Conservation (phyloP, 768 basidiomycete genomes). For the Suillus placidus region DNA sequence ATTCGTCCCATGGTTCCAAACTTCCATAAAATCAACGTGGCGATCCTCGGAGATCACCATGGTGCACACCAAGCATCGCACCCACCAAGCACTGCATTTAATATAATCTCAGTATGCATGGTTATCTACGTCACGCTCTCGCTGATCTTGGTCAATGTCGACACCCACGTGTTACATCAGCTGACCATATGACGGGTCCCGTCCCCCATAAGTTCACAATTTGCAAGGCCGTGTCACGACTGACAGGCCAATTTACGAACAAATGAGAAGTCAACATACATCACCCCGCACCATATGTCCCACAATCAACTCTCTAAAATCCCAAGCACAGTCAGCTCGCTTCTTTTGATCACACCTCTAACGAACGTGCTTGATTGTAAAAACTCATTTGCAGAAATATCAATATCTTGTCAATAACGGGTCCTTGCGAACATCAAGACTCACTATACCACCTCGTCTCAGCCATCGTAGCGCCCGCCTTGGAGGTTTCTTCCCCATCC, state of each 20-base stretch:
- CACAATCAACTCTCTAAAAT: no score
- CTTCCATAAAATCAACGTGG: not conserved
- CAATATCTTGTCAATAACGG: not conserved
- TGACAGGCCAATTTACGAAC: not conserved
- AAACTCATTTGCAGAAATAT: not conserved
- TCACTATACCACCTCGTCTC: not conserved
- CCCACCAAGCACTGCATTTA: not conserved
- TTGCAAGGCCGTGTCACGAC: not conserved
- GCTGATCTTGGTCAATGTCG: not conserved
- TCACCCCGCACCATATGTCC: not conserved
- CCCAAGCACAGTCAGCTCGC: not conserved
- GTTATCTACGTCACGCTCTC: not conserved
- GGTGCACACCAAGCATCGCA: not conserved
- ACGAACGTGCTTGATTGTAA: not conserved
- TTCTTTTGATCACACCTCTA: not conserved
- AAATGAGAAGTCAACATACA: not conserved
- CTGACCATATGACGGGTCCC: not conserved
- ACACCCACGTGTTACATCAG: not conserved
- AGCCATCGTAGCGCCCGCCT: not conserved
- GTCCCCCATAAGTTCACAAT: not conserved
- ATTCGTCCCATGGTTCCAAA: not conserved
- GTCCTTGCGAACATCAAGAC: not conserved
- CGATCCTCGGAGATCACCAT: not conserved
- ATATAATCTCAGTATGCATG: not conserved
- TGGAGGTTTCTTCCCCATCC: not conserved